Conservation (phyloP, 1,139 yeast genomes). For the Saccharomyces hybrid region DNA sequence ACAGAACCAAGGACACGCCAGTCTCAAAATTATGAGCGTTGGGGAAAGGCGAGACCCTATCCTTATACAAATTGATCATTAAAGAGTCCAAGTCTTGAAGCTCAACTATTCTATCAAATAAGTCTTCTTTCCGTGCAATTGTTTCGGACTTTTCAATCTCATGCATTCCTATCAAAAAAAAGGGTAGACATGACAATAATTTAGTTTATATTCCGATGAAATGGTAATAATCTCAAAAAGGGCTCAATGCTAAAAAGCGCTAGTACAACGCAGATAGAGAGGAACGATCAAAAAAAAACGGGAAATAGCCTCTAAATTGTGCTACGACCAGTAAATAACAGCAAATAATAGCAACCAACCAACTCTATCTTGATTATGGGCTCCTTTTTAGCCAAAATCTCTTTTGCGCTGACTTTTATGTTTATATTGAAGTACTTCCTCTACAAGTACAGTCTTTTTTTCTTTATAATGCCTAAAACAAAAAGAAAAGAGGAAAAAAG, state of each 20-base stretch:
- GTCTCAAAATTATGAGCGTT: conserved; percentile 15
- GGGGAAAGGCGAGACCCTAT: conserved; percentile 12
- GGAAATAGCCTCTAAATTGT: neutral
- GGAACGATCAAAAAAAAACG: neutral
- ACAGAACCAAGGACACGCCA: conserved; percentile 12
- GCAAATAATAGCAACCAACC: neutral
- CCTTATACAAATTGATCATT: conserved; percentile 10
- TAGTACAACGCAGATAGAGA: neutral
- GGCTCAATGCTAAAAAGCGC: neutral
- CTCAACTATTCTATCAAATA: conserved; percentile 10
- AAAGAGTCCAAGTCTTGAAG: conserved; percentile 7
- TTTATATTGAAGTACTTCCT: neutral
- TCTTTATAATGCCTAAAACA: neutral
- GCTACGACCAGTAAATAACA: neutral
- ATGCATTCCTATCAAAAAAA: conserved; percentile 10
- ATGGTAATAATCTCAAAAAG: neutral
- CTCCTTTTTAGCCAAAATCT: neutral
- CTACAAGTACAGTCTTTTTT: neutral
- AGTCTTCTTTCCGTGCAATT: neutral
- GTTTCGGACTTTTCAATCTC: conserved; percentile 1
- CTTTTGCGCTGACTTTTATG: neutral
- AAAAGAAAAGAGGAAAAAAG: neutral
- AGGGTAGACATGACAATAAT: conserved; percentile 11
- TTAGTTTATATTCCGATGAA: neutral
- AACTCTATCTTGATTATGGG: neutral